These are phyloP conservation scores for Bondarzewia mesenterica DNA, from an alignment of 1,284 basidiomycete genomes.

Conservation along the genomic window DNA sequence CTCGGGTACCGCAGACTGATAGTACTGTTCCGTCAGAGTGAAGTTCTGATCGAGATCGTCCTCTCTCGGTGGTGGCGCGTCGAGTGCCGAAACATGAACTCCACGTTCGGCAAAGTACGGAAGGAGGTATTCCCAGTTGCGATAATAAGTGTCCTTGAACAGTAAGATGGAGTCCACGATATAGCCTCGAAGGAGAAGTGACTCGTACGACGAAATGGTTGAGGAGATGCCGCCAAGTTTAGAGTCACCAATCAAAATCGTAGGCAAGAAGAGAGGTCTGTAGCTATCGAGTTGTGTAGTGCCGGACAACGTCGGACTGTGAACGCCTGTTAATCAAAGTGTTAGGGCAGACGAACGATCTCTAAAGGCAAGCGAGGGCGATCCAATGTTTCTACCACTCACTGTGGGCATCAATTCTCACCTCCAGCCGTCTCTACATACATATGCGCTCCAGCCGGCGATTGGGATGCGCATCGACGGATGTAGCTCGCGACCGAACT, in stretches of 20 bases:
- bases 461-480: slow-evolving; percentile 34
- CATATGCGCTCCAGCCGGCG: slow-evolving; percentile 43
- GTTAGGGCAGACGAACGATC: not conserved
- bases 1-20: slow-evolving; percentile 38
- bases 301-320: slow-evolving; percentile 85
- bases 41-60: slow-evolving; percentile 43
- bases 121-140: slow-evolving; percentile 78
- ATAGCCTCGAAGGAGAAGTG: slow-evolving; percentile 85
- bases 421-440: slow-evolving; percentile 95
- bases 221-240: slow-evolving; percentile 93
- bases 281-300: slow-evolving; percentile 83
- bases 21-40: slow-evolving; percentile 61
- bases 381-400: slow-evolving; percentile 7
- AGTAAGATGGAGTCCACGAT: slow-evolving; percentile 83
- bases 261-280: slow-evolving; percentile 80
- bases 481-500: slow-evolving; percentile 61
- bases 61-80: slow-evolving; percentile 52
- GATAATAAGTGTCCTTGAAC: slow-evolving; percentile 83
- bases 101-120: slow-evolving; percentile 74
- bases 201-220: slow-evolving; percentile 91
- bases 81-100: slow-evolving; percentile 50
- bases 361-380: slow-evolving; percentile 1
- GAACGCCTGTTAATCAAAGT: slow-evolving; percentile 60
- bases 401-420: slow-evolving; percentile 29
- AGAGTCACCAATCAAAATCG: slow-evolving; percentile 82